phyloP scores from a whole-genome alignment of 768 basidiomycete species.

The Xerocomellus amylosporus region DNA sequence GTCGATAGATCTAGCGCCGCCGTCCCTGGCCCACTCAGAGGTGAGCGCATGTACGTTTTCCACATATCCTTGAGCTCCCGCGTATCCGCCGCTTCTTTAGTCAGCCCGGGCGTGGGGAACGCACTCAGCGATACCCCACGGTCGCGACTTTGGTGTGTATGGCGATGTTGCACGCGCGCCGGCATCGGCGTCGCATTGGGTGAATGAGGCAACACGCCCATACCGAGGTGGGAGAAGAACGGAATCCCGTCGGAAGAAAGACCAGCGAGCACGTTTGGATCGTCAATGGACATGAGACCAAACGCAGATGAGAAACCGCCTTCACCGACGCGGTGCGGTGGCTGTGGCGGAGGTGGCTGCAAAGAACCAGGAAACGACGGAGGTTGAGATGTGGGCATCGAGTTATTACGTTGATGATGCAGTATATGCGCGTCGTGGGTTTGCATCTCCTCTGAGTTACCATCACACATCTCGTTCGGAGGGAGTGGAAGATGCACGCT shows the following conservation, averaged over 20 bases:
- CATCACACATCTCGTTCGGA: slow-evolving; percentile 28
- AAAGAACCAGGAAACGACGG: slow-evolving; percentile 4
- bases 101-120: slow-evolving; percentile 32
- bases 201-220: slow-evolving; percentile 34
- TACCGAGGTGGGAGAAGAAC: slow-evolving; percentile 49
- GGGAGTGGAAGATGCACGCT: slow-evolving; percentile 48
- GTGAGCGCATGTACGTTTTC: slow-evolving; percentile 73
- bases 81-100: slow-evolving; percentile 36
- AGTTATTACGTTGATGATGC: slow-evolving; percentile 18
- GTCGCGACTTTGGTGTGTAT: slow-evolving; percentile 15
- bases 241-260: slow-evolving; percentile 56
- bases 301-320: slow-evolving; percentile 60
- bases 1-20: slow-evolving; percentile 6
- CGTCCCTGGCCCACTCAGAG: slow-evolving; percentile 40
- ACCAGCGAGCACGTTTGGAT: slow-evolving; percentile 64
- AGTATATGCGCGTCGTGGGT: slow-evolving; percentile 12
- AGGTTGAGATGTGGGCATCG: slow-evolving; percentile 13
- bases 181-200: slow-evolving; percentile 52
- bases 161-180: slow-evolving; percentile 23
- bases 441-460: slow-evolving; percentile 29
- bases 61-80: slow-evolving; percentile 67
- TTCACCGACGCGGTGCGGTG: slow-evolving; percentile 25
- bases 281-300: slow-evolving; percentile 74
- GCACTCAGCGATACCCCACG: slow-evolving; percentile 27
- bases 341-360: slow-evolving; percentile 10